phyloP scores from a whole-genome alignment of 2,329 filamentous ascomycete species.

The Grosmannia clavigera region DNA sequence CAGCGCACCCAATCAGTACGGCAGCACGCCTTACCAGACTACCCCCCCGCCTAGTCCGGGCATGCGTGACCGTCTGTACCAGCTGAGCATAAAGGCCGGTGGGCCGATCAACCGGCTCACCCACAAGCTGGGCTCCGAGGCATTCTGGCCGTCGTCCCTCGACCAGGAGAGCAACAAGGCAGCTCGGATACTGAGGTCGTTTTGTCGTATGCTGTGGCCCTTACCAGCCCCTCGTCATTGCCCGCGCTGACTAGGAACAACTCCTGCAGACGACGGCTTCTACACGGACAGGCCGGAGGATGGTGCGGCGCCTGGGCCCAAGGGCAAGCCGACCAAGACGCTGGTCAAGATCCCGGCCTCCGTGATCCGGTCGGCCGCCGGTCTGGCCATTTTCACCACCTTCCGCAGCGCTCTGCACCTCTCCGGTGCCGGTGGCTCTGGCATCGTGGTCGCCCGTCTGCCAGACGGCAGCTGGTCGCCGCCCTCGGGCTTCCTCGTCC shows the following conservation, averaged over 20 bases:
- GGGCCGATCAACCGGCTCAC: constrained; percentile 57
- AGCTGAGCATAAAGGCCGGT: constrained; percentile 24
- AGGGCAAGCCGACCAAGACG: constrained; percentile 19
- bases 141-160: constrained; percentile 63
- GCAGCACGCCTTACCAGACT: not conserved
- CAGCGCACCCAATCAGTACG: not conserved
- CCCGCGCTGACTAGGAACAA: not conserved
- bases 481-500: constrained; percentile 56
- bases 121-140: constrained; percentile 56
- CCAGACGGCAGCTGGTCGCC: constrained; percentile 56
- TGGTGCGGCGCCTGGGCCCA: constrained; percentile 13
- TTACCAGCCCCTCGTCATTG: constrained; percentile 17
- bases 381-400: constrained; percentile 58
- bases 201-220: constrained; percentile 58
- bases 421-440: constrained; percentile 47
- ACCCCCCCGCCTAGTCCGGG: constrained; percentile 1
- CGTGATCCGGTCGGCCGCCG: constrained; percentile 45
- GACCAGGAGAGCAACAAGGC: constrained; percentile 70
- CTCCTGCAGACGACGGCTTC: constrained; percentile 20
- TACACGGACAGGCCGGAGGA: constrained; percentile 14
- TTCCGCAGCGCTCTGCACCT: constrained; percentile 46
- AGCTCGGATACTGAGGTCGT: constrained; percentile 60
- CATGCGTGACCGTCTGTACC: constrained; percentile 15
- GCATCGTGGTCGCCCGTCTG: constrained; percentile 43
- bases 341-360: constrained; percentile 25